phyloP scores from a whole-genome alignment of 495 filamentous ascomycete species.

The Delitschia confertaspora region DNA sequence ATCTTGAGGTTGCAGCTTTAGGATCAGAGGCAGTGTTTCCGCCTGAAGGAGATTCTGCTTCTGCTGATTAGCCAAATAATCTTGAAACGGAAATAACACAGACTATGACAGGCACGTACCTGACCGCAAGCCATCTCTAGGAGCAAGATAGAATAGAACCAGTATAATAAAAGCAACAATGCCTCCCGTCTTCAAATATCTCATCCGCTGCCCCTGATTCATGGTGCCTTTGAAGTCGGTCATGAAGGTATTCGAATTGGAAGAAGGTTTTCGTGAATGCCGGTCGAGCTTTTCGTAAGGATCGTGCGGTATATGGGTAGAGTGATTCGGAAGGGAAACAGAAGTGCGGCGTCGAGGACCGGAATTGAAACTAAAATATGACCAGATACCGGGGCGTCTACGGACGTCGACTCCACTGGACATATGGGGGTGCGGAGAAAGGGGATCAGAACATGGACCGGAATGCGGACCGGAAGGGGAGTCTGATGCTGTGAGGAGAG shows the following conservation, averaged over 20 bases:
- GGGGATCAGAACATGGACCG: background rate
- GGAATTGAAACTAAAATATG: conserved; percentile 40
- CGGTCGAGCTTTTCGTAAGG: conserved; percentile 42
- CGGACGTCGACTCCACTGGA: conserved; percentile 38
- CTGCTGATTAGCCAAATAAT: background rate
- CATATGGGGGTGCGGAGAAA: conserved; percentile 30
- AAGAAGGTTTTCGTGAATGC: conserved; percentile 23
- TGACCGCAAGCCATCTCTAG: conserved; percentile 38
- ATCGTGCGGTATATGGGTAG: conserved; percentile 28
- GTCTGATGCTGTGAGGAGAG: no score
- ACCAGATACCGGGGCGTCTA: conserved; percentile 41
- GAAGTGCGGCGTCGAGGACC: conserved; percentile 33
- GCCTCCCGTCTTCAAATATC: conserved; percentile 74
- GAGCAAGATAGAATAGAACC: conserved; percentile 65
- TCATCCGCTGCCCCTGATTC: conserved; percentile 40
- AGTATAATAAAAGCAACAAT: conserved; percentile 66
- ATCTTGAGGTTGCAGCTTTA: conserved; percentile 57
- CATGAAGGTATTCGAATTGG: conserved; percentile 25
- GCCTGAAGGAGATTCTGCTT: conserved; percentile 8
- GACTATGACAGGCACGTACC: conserved; percentile 9
- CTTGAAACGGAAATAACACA: conserved; percentile 37
- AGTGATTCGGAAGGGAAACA: conserved; percentile 35
- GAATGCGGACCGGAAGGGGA: no score
- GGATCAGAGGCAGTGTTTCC: conserved; percentile 45
- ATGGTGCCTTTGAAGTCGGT: conserved; percentile 44